Base-by-base conservation (phyloP, 2,329 filamentous ascomycete genomes). In the Venturia oleaginea region DNA sequence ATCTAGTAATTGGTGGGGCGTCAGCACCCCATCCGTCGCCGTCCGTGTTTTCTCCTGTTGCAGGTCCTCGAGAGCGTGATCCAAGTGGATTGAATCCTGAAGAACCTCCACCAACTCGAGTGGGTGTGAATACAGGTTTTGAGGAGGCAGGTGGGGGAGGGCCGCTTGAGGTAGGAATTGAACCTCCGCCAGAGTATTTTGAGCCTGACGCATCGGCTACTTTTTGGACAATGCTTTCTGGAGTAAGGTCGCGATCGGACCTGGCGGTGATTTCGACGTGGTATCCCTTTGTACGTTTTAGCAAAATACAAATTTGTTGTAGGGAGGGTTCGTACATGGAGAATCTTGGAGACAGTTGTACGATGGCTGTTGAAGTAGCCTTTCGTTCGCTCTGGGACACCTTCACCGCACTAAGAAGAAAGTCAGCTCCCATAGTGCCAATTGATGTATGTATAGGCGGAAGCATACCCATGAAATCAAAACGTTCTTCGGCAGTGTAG, bases 361-460 rank as follows among this genome's bases (percentile, higher is more conserved):
- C 94, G 81, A 77, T 99, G 93, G 78, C 92, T 97, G 69, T 91
- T 96, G 75, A 99, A 99, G 78, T 97, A 97, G 68, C 94, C 94
- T 79, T 97, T 99, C 67, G 93, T 97, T 71, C 93, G 84, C 78
- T 99, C 94, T n/a, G 94, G 94, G 19, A 99, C 94, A 70, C 94
- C 94, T 73, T 95, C 93, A 69, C 94, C 94, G 76, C 94, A 99
- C 89, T 83, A 68, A 61, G 62, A 15, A 42, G 15, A 13, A 59
- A 34, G 30, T 59, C 42, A 46, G 32, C 61, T 38, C 3, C n/a
- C 17, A n/a, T 13, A 19, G 10, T 40, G 27, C 37, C 19, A 57
- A 22, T 22, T 24, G 51, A 17, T n/a, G 0, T 38, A 2, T 19
- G 19, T 32, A n/a, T 40, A 15, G n/a, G 32, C 15, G 27, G 64